These are phyloP conservation scores for Lentithecium fluviatile DNA, from an alignment of 495 filamentous ascomycete species.

Conservation along the genomic window DNA sequence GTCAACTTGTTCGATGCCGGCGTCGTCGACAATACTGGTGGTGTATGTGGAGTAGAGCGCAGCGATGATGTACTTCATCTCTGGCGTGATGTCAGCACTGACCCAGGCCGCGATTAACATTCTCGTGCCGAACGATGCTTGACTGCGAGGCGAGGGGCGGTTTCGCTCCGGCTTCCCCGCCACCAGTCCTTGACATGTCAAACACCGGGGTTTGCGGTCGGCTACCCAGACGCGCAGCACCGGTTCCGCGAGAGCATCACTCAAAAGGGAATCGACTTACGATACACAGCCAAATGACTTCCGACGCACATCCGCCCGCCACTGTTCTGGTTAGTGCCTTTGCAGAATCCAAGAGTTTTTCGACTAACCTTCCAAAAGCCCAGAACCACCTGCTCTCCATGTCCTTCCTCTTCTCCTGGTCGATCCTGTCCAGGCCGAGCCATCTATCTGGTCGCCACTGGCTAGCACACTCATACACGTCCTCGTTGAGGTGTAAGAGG, in stretches of 20 bases:
- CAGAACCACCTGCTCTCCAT: conserved; percentile 67
- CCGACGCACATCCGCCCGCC: conserved; percentile 85
- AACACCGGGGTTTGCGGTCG: too few species aligned
- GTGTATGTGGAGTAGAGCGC: conserved; percentile 41
- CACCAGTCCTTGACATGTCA: too few species aligned
- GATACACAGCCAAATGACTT: conserved; percentile 72
- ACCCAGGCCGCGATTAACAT: too few species aligned
- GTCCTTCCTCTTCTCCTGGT: conserved; percentile 44
- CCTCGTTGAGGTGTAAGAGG: conserved; percentile 61
- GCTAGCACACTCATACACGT: conserved; percentile 41
- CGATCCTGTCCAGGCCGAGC: conserved; percentile 41
- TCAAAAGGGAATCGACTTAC: too few species aligned
- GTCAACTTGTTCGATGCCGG: conserved; percentile 41
- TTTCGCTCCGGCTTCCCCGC: too few species aligned
- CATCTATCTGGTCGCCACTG: conserved; percentile 43
- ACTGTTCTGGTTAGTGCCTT: conserved; percentile 6
- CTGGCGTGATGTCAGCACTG: conserved; percentile 18
- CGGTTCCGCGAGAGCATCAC: too few species aligned
- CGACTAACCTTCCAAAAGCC: conserved; percentile 64
- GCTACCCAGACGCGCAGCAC: too few species aligned
- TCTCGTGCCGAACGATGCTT: too few species aligned
- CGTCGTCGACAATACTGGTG: conserved; percentile 40
- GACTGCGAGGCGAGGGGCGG: too few species aligned
- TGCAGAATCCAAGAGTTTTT: background rate
- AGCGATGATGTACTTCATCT: conserved; percentile 46